Evolutionary conservation across 2,329 filamentous ascomycete species (phyloP).

Genomic region (Berkeleyomyces rouxiae): DNA sequence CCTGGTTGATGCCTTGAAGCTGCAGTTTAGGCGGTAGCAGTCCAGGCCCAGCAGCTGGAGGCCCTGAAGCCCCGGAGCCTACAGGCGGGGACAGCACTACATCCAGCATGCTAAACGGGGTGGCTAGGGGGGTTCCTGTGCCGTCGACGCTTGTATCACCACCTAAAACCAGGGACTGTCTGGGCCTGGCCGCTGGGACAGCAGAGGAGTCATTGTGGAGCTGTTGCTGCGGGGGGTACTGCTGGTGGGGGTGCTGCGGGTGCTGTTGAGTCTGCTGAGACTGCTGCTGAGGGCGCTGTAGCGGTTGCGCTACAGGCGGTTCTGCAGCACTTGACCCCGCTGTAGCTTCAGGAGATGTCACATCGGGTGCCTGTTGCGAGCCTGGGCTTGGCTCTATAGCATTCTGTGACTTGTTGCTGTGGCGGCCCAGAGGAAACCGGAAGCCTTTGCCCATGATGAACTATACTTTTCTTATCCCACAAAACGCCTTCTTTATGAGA

Average conservation of each 20-base stretch:
- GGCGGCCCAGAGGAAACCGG: slow-evolving; percentile 2
- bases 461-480: background rate
- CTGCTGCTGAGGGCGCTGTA: slow-evolving; percentile 16
- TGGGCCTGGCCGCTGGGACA: background rate
- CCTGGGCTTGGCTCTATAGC: slow-evolving; percentile 2
- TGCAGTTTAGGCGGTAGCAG: slow-evolving; percentile 12
- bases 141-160: background rate
- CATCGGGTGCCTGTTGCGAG: background rate
- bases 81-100: background rate
- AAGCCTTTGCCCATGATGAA: slow-evolving; percentile 8
- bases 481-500: background rate
- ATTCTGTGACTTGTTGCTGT: slow-evolving; percentile 9
- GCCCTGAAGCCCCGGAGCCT: background rate
- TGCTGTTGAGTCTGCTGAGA: slow-evolving; percentile 17
- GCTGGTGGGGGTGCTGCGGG: slow-evolving; percentile 17
- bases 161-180: background rate
- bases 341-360: background rate
- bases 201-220: background rate
- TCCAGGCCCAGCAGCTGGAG: slow-evolving; percentile 7
- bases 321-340: slow-evolving; percentile 16
- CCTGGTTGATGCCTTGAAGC: background rate
- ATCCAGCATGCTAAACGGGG: background rate
- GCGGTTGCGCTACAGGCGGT: background rate
- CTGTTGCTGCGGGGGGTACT: slow-evolving; percentile 12
- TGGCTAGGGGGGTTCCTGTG: background rate